These are phyloP conservation scores for Echites panduratus DNA, from an alignment of 257 asterid genomes.

Conservation along the genomic window DNA sequence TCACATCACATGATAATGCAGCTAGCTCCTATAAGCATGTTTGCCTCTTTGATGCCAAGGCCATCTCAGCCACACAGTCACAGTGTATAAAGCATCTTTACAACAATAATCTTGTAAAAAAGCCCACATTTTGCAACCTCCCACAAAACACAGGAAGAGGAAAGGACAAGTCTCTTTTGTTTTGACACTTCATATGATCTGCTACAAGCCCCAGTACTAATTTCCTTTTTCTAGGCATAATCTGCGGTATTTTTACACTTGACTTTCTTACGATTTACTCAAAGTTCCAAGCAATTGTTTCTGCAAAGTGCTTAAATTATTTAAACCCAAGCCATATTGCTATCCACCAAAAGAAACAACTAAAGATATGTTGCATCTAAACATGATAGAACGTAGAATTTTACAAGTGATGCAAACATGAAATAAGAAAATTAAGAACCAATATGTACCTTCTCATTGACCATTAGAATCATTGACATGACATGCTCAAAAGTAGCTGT, in stretches of 20 bases:
- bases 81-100: not conserved
- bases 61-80: not conserved
- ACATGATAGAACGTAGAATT: not conserved
- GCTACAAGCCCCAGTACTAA: not conserved
- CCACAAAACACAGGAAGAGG: not conserved
- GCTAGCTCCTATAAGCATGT: not conserved
- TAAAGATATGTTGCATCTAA: too few species aligned
- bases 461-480: constrained; percentile 97
- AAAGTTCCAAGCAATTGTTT: not conserved
- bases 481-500: constrained; percentile 88
- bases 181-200: not conserved
- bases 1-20: not conserved
- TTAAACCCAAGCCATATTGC: not conserved
- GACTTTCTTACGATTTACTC: not conserved
- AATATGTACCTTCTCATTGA: constrained; percentile 84
- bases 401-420: not conserved
- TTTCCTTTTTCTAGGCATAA: not conserved
- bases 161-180: not conserved
- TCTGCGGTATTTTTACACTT: not conserved
- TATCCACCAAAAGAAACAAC: not conserved
- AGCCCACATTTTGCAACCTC: not conserved
- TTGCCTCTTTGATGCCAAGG: not conserved
- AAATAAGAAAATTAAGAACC: not conserved
- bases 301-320: not conserved
- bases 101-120: not conserved